A percentile compares a stretch with the other conserved stretches of the same genome.
Conservation (phyloP, 768 basidiomycete species). For the Naganishia vishniacii region DNA sequence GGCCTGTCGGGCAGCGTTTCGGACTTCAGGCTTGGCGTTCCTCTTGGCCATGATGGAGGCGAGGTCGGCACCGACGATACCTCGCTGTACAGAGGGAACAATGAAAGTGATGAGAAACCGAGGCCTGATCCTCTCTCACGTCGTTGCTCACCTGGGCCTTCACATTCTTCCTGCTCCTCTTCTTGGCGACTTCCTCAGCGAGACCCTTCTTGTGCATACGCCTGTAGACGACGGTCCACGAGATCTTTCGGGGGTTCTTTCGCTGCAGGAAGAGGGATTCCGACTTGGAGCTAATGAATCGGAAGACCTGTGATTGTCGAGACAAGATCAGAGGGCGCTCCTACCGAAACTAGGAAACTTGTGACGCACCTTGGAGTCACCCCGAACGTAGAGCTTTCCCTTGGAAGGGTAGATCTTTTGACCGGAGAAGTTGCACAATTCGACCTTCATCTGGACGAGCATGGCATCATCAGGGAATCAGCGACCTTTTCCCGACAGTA, state of each 20-base stretch:
- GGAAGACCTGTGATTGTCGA: slow-evolving; percentile 66
- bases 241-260: slow-evolving; percentile 99
- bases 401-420: slow-evolving; percentile 96
- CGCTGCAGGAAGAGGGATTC: slow-evolving; percentile 96
- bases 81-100: slow-evolving; percentile 61
- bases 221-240: slow-evolving; percentile 67
- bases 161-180: slow-evolving; percentile 90
- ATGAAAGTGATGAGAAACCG: background rate
- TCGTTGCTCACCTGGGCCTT: slow-evolving; percentile 59
- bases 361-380: slow-evolving; percentile 79
- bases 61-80: slow-evolving; percentile 94
- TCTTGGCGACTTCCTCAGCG: slow-evolving; percentile 98
- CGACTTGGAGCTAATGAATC: slow-evolving; percentile 86
- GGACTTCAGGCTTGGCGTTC: slow-evolving; percentile 80
- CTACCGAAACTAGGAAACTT: background rate
- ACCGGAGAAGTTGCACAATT: slow-evolving; percentile 96
- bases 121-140: background rate
- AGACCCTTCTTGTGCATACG: slow-evolving; percentile 99
- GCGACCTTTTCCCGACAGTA: background rate
- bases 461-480: background rate
- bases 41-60: slow-evolving; percentile 83
- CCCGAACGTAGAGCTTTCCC: slow-evolving; percentile 91
- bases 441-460: slow-evolving; percentile 64
- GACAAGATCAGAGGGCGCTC: background rate
- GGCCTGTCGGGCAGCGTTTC: slow-evolving; percentile 70